Evolutionary conservation across 345 rosid genomes (phyloP).

Genomic region (Hibiscus mutabilis): DNA sequence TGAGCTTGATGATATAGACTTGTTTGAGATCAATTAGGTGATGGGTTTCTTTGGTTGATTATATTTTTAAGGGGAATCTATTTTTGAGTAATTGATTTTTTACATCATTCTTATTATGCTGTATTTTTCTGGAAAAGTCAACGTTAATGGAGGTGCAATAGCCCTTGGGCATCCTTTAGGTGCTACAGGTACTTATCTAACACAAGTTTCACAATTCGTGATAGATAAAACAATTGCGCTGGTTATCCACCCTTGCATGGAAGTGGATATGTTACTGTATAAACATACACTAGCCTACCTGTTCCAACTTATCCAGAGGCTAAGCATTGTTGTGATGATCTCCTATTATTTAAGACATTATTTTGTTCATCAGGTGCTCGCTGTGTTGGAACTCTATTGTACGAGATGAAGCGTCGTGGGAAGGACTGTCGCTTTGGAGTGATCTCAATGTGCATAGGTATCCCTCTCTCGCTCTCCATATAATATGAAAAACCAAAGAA

Average conservation of each 20-base stretch:
- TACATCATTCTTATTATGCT: background rate
- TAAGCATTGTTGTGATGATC: background rate
- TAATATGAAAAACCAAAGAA: background rate
- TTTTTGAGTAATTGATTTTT: background rate
- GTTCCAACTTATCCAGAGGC: background rate
- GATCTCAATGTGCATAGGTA: slow-evolving; percentile 96
- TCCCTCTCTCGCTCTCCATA: background rate
- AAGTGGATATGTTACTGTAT: background rate
- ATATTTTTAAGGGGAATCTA: background rate
- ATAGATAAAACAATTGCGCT: background rate
- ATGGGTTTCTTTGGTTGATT: background rate
- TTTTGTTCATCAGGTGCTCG: slow-evolving; percentile 59
- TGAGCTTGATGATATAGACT: slow-evolving; percentile 52
- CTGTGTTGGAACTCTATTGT: slow-evolving; percentile 78
- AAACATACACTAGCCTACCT: background rate
- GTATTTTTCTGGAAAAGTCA: slow-evolving; percentile 43
- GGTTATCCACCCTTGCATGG: background rate
- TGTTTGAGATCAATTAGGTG: slow-evolving; percentile 95
- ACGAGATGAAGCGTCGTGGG: slow-evolving; percentile 90
- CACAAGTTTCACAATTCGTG: slow-evolving; percentile 2
- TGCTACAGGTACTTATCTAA: slow-evolving; percentile 57
- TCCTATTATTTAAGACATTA: background rate
- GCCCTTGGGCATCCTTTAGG: slow-evolving; percentile 97
- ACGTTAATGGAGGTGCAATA: slow-evolving; percentile 94
- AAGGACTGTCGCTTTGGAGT: slow-evolving; percentile 85